Evolutionary conservation across 1,284 basidiomycete genomes (phyloP).

Genomic region (Tilletia horrida): DNA sequence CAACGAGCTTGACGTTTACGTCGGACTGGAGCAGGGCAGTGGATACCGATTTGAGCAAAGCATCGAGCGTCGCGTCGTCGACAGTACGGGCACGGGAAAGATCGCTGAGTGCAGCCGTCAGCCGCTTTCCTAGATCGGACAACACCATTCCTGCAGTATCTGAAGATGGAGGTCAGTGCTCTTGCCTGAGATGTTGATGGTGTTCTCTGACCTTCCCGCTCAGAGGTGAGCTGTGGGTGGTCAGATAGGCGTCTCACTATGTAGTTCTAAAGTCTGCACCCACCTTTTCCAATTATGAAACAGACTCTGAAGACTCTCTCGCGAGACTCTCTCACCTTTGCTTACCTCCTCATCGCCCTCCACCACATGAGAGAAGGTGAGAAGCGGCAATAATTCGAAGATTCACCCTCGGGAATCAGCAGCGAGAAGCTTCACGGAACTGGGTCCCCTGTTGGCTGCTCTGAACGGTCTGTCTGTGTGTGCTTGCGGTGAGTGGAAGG

Average conservation of each 20-base stretch:
- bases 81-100: constrained; percentile 72
- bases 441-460: too few relatives aligned
- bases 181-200: neutral
- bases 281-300: too few relatives aligned
- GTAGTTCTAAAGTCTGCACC: too few relatives aligned
- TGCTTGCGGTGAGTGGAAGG: neutral
- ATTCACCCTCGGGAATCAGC: too few relatives aligned
- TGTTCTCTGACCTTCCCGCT: neutral
- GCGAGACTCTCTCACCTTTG: too few relatives aligned
- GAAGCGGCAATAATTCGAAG: too few relatives aligned
- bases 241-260: too few relatives aligned
- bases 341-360: too few relatives aligned
- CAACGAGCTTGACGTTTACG: constrained; percentile 95
- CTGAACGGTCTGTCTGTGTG: too few relatives aligned
- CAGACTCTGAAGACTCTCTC: too few relatives aligned
- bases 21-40: constrained; percentile 91
- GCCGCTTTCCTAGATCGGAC: constrained; percentile 86
- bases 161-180: neutral
- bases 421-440: too few relatives aligned
- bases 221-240: neutral
- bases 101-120: constrained; percentile 88
- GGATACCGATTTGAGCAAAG: constrained; percentile 87
- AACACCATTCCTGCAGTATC: constrained; percentile 70
- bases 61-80: constrained; percentile 66
- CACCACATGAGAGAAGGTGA: too few relatives aligned